Percentiles rank a stretch among this genome's conserved stretches.
phyloP scores from a whole-genome alignment of 2,329 filamentous ascomycete species.

The Scytalidium sp. region DNA sequence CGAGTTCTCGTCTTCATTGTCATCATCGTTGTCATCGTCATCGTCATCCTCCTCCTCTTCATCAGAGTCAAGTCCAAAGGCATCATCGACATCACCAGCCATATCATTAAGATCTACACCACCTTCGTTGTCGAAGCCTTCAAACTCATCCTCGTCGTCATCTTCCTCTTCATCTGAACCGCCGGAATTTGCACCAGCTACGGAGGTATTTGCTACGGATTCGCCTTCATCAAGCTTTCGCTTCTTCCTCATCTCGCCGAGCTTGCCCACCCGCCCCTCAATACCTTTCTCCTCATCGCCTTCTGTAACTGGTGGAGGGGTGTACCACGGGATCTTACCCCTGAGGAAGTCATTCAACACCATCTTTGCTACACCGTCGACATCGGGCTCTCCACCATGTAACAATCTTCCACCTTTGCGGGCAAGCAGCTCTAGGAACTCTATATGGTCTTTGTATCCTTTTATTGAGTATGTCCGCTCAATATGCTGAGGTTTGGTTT shows the following conservation, averaged over 20 bases:
- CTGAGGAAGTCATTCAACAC: conserved; percentile 94
- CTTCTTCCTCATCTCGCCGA: conserved; percentile 86
- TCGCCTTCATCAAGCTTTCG: conserved; percentile 60
- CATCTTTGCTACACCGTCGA: conserved; percentile 95
- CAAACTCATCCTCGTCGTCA: conserved; percentile 36
- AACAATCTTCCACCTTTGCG: conserved; percentile 83
- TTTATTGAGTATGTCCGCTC: conserved; percentile 90
- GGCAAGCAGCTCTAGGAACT: conserved; percentile 84
- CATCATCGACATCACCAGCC: conserved; percentile 23
- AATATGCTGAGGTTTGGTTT: conserved; percentile 82
- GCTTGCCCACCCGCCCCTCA: conserved; percentile 71
- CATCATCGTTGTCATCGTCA: conserved; percentile 39
- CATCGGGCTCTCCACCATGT: conserved; percentile 89
- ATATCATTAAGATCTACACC: conserved; percentile 24
- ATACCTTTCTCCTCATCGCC: conserved; percentile 49
- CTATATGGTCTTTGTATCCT: conserved; percentile 71
- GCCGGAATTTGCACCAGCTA: conserved; percentile 29
- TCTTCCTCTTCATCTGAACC: conserved; percentile 30
- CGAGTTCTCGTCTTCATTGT: conserved; percentile 19
- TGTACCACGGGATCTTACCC: conserved; percentile 96
- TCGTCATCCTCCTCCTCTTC: conserved; percentile 38
- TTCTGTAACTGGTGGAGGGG: conserved; percentile 65
- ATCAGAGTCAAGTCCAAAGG: conserved; percentile 29
- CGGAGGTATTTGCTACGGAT: conserved; percentile 36
- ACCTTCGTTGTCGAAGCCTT: conserved; percentile 44